A percentile compares a stretch with the other conserved stretches of the same genome.
Conservation (phyloP, 805 yeast species). For the Sugiyamaella qingdaonensis region DNA sequence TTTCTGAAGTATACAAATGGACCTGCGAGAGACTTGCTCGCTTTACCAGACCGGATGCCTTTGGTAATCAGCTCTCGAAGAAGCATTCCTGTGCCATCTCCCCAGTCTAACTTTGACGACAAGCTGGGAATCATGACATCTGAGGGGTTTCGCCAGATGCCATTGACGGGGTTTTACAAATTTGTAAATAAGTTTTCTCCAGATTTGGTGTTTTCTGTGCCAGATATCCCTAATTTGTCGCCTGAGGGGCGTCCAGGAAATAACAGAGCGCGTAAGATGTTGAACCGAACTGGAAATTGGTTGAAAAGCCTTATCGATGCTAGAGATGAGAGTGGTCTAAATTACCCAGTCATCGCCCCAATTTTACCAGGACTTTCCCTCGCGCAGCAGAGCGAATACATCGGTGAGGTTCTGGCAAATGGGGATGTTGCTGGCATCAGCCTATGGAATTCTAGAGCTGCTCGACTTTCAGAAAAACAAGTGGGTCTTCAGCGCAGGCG, state of each 20-base stretch:
- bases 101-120: slow-evolving; percentile 33
- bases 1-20: slow-evolving; percentile 12
- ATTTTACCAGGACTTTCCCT: slow-evolving; percentile 31
- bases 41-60: slow-evolving; percentile 29
- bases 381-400: slow-evolving; percentile 21
- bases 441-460: slow-evolving; percentile 10
- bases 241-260: slow-evolving; percentile 32
- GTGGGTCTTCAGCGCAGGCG: slow-evolving; percentile 4
- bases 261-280: slow-evolving; percentile 36
- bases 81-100: slow-evolving; percentile 28
- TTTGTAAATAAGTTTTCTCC: slow-evolving; percentile 25
- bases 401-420: slow-evolving; percentile 16
- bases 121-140: slow-evolving; percentile 33
- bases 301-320: slow-evolving; percentile 19
- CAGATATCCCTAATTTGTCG: slow-evolving; percentile 31
- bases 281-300: slow-evolving; percentile 34
- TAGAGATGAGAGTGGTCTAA: slow-evolving; percentile 8
- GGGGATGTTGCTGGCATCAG: slow-evolving; percentile 15
- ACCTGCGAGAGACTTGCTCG: slow-evolving; percentile 20
- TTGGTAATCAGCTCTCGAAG: slow-evolving; percentile 30
- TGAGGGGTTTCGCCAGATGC: slow-evolving; percentile 34
- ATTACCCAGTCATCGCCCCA: slow-evolving; percentile 27
- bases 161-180: slow-evolving; percentile 22
- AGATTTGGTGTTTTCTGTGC: slow-evolving; percentile 34
- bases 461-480: slow-evolving; percentile 15